Evolutionary conservation across 345 rosid species (phyloP).

Genomic region (Salix udensis): DNA sequence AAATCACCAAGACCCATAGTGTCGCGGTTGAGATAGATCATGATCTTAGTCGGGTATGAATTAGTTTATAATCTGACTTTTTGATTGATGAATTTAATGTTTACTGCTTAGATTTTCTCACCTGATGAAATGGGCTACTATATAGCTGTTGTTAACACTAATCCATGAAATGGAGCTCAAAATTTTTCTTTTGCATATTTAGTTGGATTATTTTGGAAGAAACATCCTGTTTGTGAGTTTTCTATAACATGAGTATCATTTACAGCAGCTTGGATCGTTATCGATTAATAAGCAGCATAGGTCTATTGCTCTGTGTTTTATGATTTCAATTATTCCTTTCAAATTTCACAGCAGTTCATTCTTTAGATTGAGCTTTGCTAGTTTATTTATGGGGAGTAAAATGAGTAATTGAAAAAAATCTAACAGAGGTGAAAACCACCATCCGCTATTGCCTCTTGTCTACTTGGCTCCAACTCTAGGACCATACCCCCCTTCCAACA

Average conservation of each 20-base stretch:
- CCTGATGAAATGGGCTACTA: neutral
- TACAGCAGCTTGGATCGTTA: neutral
- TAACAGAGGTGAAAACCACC: neutral
- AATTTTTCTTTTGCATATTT: neutral
- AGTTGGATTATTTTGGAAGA: neutral
- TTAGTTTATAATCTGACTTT: neutral
- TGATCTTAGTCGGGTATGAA: slow-evolving; percentile 84
- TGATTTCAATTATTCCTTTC: neutral
- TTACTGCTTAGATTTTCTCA: neutral
- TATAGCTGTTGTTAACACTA: neutral
- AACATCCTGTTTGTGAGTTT: neutral
- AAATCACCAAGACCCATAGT: slow-evolving; percentile 67
- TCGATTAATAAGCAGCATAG: neutral
- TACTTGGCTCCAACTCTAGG: neutral
- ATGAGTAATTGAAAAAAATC: neutral
- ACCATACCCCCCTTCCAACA: neutral
- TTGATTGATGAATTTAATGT: neutral
- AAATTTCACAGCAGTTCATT: neutral
- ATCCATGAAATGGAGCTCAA: neutral
- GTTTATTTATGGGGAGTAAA: neutral
- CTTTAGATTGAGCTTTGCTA: neutral
- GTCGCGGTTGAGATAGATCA: slow-evolving; percentile 75
- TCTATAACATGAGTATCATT: neutral
- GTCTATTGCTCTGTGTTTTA: neutral
- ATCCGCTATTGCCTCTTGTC: neutral